Evolutionary conservation across 1,284 basidiomycete species (phyloP).

Genomic region (Papiliotrema flavescens): DNA sequence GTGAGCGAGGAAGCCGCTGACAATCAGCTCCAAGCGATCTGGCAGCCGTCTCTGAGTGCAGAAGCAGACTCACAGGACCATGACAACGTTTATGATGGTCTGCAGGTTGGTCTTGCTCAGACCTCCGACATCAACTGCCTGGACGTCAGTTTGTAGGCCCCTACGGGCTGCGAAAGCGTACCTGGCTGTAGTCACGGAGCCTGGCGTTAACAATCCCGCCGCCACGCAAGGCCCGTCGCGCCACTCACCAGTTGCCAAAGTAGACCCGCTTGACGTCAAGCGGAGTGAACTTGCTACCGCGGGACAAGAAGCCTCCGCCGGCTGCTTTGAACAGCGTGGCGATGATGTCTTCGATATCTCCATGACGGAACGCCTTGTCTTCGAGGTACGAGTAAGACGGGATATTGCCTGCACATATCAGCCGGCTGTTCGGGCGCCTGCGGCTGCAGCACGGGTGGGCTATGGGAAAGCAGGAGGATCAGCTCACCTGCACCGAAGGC

Average conservation of each 20-base stretch:
- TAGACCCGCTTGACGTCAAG: conserved; percentile 48
- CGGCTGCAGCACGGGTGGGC: background rate
- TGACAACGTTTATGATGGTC: conserved; percentile 82
- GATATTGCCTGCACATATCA: conserved; percentile 38
- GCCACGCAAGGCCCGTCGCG: conserved; percentile 48
- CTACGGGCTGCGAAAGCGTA: background rate
- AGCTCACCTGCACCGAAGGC: conserved; percentile 46
- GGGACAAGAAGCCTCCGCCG: conserved; percentile 61
- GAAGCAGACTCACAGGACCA: conserved; percentile 57
- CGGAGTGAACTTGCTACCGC: conserved; percentile 62
- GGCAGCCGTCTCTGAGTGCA: background rate
- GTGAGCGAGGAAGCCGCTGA: conserved; percentile 58
- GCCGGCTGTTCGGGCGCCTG: background rate
- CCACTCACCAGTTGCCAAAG: conserved; percentile 19
- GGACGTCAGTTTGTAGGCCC: conserved; percentile 9
- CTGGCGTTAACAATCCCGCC: conserved; percentile 49
- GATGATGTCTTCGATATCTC: conserved; percentile 64
- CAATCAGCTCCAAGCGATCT: too few relatives aligned
- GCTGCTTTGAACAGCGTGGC: conserved; percentile 56
- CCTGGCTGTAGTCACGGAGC: conserved; percentile 67
- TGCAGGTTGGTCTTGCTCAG: conserved; percentile 65
- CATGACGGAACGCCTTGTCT: conserved; percentile 73
- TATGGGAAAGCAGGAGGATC: background rate
- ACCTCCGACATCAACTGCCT: conserved; percentile 80
- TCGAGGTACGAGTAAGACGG: conserved; percentile 49